Evolutionary conservation across 2,329 filamentous ascomycete genomes (phyloP).

Genomic region (Scedosporium apiospermum): DNA sequence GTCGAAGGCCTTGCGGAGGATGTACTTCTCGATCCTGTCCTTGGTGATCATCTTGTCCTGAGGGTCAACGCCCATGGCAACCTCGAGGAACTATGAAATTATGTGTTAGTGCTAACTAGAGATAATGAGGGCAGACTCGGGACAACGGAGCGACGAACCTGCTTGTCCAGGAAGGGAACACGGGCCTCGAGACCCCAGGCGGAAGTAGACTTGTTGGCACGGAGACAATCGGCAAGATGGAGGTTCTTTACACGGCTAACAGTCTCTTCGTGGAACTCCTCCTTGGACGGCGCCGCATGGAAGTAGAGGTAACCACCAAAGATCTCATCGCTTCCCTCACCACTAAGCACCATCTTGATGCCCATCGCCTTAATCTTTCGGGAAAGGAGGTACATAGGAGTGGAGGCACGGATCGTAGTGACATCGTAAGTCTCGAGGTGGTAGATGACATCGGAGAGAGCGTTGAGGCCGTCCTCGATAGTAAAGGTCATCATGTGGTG

Average conservation of each 20-base stretch:
- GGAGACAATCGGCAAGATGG: slow-evolving; percentile 89
- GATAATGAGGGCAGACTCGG: too few relatives aligned
- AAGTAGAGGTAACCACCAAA: slow-evolving; percentile 99
- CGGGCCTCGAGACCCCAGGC: slow-evolving; percentile 97
- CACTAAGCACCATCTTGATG: slow-evolving; percentile 98
- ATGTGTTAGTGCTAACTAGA: neutral
- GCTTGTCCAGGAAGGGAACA: slow-evolving; percentile 95
- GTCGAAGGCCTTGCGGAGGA: slow-evolving; percentile 95
- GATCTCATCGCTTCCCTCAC: slow-evolving; percentile 95
- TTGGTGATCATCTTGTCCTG: slow-evolving; percentile 91
- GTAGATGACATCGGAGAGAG: slow-evolving; percentile 93
- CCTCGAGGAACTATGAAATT: slow-evolving; percentile 67
- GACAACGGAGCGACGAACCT: slow-evolving; percentile 34
- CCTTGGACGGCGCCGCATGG: slow-evolving; percentile 83
- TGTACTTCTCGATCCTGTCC: slow-evolving; percentile 92
- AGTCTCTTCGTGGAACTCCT: slow-evolving; percentile 92
- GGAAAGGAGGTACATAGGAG: slow-evolving; percentile 94
- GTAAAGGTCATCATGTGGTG: slow-evolving; percentile 99
- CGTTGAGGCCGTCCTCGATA: slow-evolving; percentile 92
- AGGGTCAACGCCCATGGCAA: slow-evolving; percentile 88
- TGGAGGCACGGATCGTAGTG: slow-evolving; percentile 95
- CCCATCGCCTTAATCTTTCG: slow-evolving; percentile 99
- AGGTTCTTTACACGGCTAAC: slow-evolving; percentile 93
- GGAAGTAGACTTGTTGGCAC: slow-evolving; percentile 97
- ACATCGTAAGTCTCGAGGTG: slow-evolving; percentile 98